Base-by-base conservation (phyloP, 2,329 filamentous ascomycete species). In the Onygenales sp. region DNA sequence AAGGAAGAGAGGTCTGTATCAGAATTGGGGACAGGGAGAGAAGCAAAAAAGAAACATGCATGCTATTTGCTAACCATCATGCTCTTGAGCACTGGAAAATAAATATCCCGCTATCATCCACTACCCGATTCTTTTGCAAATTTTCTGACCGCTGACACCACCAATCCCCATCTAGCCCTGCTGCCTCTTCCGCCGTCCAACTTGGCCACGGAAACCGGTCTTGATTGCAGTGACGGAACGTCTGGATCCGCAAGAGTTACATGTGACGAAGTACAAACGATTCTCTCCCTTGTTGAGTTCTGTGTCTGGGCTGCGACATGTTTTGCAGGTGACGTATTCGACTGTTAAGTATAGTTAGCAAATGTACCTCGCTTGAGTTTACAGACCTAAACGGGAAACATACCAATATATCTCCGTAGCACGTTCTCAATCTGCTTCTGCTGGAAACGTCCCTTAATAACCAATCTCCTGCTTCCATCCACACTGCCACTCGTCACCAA, bases 361-460 rank as follows among this genome's bases (percentile, higher is more conserved):
- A 46, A 27, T 35, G 7, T 35, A 17, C 17, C 2, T 17, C 17
- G 17, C 17, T 17, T 17, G 17, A 17, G 17, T 17, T 17, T 17
- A 17, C 2, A 17, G 17, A 17, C 17, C 17, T 17, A 17, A 17
- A 17, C 1, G 17, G 17, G 17, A 53, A 58, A 79, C 83, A 72
- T 77, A 89, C 87, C 87, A 70, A 95, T 96, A 73, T 95, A 95
- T 78, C 92, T 88, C 76, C 92, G 82, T 69, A 97, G 75, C 51
- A 97, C 90, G 74, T 94, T 95, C 79, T 98, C 93, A 69, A 97
- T 91, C 78, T 97, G 92, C 78, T 96, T 96, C 78, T 97, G 92
- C 75, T 97, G 92, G 87, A 98, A 98, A 69, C 93, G 89, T 79
- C 93, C 93, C 81, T 95, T 96, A 82, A 98, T 98, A 69, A 98